Base-by-base conservation (phyloP, 179 eudicot species). In the Corrigiola litoralis region DNA sequence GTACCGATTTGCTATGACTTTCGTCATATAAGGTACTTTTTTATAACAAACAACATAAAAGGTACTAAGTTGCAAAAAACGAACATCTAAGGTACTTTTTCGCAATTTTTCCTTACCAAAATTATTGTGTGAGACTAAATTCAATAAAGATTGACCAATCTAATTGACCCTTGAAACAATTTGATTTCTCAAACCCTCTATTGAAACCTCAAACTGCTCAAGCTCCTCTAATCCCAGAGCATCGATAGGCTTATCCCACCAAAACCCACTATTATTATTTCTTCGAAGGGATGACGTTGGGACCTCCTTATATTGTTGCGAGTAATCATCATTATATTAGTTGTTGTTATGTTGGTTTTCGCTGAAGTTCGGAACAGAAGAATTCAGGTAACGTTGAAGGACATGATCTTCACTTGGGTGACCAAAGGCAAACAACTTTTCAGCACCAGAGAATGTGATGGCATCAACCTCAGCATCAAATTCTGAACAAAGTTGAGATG, bases 181-280 rank as follows among this genome's bases (percentile, higher is more conserved):
- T 14, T 62, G 48, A 45, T 44, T 54, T n/a, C 56, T 70, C 24
- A 53, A 53, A 24, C 38, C 63, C 38, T 62, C 32, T 8, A 69
- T 29, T 1, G 32, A 32, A 3, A 0, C 6, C 59, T 40, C 40
- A 29, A 36, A 60, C 10, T 41, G 13, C 44, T 60, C 60, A n/a
- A 70, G 50, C 6, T 70, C 68, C 0, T 32, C 57, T 14, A 70
- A 54, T 32, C 61, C 68, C 0, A 70, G 4, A 4, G 57, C 44
- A 4, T 61, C 68, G 13, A 62, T 18, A 0, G 68, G 17, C 33
- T 32, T 17, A 4, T 70, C 68, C 74, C 68, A 70, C 74, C 62
- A 53, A 42, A n/a, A 61, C 20, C 28, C 25, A 10, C 21, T 18
- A 13, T 56, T 1, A n/a, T 16, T 38, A 29, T 20, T 37, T 4